Percentiles rank a stretch among this genome's conserved stretches.
phyloP scores from a whole-genome alignment of 78 protist genomes.

The Planoprotostelium fungivorum region DNA sequence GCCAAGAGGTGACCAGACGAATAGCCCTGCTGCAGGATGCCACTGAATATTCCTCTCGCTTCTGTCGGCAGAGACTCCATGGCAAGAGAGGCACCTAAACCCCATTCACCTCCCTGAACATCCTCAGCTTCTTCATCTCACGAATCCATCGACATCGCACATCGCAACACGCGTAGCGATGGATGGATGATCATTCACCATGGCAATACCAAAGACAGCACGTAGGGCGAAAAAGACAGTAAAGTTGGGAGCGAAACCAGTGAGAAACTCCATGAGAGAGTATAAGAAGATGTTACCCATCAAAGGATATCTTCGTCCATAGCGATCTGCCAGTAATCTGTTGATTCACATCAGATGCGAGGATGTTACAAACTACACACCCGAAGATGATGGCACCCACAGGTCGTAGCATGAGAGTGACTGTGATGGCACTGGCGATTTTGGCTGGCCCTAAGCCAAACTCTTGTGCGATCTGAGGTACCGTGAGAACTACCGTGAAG shows the following conservation, averaged over 20 bases:
- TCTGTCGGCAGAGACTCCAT: neutral
- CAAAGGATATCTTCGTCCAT: neutral
- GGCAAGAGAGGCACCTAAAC: neutral
- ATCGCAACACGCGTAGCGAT: neutral
- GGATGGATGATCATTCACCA: neutral
- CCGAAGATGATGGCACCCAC: neutral
- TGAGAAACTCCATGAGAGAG: neutral
- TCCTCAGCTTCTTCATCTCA: too few relatives aligned
- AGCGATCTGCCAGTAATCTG: neutral
- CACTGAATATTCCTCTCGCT: neutral
- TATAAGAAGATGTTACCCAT: neutral
- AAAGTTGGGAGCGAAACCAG: neutral
- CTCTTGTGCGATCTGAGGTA: neutral
- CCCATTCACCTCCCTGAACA: neutral
- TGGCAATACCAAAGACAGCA: neutral
- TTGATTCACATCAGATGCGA: neutral
- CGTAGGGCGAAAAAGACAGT: neutral
- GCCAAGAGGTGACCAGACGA: neutral
- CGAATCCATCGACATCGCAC: neutral
- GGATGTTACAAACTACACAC: neutral
- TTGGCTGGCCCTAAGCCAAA: neutral
- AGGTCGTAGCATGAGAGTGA: neutral
- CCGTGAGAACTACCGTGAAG: neutral
- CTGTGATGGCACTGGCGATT: neutral
- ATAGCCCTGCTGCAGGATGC: neutral